Conservation (phyloP, 108 stramenopile genomes). For the Cyclotella kingstonii region DNA sequence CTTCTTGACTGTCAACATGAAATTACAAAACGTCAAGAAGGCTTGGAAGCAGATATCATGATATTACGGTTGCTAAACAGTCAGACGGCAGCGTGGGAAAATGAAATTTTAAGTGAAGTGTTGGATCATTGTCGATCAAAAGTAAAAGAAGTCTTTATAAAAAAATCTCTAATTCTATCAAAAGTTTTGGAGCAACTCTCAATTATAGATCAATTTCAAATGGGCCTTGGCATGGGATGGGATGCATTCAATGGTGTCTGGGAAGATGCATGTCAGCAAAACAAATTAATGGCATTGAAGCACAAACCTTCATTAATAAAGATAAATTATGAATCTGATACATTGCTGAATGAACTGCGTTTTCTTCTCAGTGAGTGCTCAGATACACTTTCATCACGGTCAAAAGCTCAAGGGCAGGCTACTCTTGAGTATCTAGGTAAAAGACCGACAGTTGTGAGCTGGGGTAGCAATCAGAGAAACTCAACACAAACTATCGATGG, state of each 20-base stretch:
- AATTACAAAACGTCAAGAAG: constrained; percentile 44
- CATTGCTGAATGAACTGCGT: constrained; percentile 25
- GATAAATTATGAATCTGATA: constrained; percentile 20
- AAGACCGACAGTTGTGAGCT: constrained; percentile 50
- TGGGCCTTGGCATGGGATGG: constrained; percentile 41
- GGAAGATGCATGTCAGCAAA: constrained; percentile 34
- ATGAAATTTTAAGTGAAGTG: constrained; percentile 49
- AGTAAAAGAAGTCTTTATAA: constrained; percentile 27
- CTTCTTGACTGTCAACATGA: constrained; percentile 54
- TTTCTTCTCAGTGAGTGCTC: constrained; percentile 27
- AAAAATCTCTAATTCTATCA: constrained; percentile 13
- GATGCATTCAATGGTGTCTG: constrained; percentile 51
- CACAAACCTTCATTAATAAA: constrained; percentile 1
- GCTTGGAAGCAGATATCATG: constrained; percentile 62
- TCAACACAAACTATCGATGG: not conserved
- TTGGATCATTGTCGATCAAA: constrained; percentile 33
- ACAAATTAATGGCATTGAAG: not conserved
- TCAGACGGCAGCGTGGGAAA: constrained; percentile 73
- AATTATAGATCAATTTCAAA: constrained; percentile 29
- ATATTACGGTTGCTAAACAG: constrained; percentile 60
- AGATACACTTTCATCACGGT: constrained; percentile 56
- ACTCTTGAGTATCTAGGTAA: constrained; percentile 76
- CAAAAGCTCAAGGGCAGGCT: constrained; percentile 71
- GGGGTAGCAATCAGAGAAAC: constrained; percentile 15
- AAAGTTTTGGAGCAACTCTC: constrained; percentile 17